Evolutionary conservation across 352 stramenopile genomes (phyloP).

Genomic region (Pythium scleroteichum): DNA sequence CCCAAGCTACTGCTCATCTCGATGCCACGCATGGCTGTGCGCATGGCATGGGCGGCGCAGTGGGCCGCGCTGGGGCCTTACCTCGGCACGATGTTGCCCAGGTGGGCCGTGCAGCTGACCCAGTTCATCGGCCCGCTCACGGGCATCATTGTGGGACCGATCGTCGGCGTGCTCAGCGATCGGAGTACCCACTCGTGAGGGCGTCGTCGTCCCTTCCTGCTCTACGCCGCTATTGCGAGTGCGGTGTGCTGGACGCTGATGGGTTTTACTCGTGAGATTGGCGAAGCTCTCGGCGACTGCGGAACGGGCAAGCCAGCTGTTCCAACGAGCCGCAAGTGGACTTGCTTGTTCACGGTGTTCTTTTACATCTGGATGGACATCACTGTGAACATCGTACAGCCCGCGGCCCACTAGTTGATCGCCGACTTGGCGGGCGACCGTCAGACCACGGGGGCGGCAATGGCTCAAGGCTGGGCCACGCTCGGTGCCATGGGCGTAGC

Average conservation of each 20-base stretch:
- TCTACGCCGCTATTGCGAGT: slow-evolving; percentile 17
- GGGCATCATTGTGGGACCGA: slow-evolving; percentile 48
- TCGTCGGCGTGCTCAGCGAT: slow-evolving; percentile 36
- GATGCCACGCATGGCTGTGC: slow-evolving; percentile 51
- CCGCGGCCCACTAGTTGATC: slow-evolving; percentile 42
- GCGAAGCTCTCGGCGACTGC: slow-evolving; percentile 26
- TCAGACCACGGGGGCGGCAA: slow-evolving; percentile 48
- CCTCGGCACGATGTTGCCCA: slow-evolving; percentile 46
- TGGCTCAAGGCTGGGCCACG: slow-evolving; percentile 53
- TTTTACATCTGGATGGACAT: slow-evolving; percentile 40
- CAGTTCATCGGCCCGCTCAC: slow-evolving; percentile 54
- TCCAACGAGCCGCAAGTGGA: slow-evolving; percentile 43
- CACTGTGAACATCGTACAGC: slow-evolving; percentile 39
- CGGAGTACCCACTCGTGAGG: slow-evolving; percentile 21
- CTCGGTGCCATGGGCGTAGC: slow-evolving; percentile 49
- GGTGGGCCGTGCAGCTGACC: slow-evolving; percentile 49
- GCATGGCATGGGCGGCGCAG: slow-evolving; percentile 58
- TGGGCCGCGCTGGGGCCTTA: slow-evolving; percentile 58
- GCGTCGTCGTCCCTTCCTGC: slow-evolving; percentile 31
- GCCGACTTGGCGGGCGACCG: slow-evolving; percentile 55
- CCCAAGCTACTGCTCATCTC: slow-evolving; percentile 43
- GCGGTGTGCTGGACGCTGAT: slow-evolving; percentile 33
- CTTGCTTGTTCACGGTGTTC: slow-evolving; percentile 44
- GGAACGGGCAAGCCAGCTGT: slow-evolving; percentile 21
- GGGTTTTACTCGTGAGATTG: slow-evolving; percentile 29